A percentile compares a stretch with the other conserved stretches of the same genome.
phyloP scores from a whole-genome alignment of 345 rosid species.

The Clausena lansium region DNA sequence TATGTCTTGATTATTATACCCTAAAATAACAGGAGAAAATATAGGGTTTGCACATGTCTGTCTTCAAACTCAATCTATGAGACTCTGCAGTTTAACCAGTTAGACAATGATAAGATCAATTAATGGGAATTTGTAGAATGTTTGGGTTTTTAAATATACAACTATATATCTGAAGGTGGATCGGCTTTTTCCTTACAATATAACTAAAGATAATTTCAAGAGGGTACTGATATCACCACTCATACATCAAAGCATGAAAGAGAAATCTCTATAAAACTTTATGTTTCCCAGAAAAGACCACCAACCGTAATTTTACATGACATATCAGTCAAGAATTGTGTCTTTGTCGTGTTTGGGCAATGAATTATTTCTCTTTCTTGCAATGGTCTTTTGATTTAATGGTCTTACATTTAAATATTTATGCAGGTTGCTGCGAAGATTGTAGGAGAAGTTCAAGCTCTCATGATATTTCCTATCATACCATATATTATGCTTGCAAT shows the following conservation, averaged over 20 bases:
- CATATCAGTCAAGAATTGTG: background rate
- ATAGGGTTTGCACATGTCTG: background rate
- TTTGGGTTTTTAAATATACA: background rate
- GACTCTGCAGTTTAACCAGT: background rate
- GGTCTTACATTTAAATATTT: constrained; percentile 10
- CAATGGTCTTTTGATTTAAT: constrained; percentile 8
- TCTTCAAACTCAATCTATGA: background rate
- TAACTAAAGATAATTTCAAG: background rate
- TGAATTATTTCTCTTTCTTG: background rate
- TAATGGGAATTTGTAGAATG: background rate
- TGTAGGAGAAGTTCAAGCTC: constrained; percentile 94
- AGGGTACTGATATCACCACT: background rate
- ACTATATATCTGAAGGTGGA: background rate
- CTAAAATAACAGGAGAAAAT: background rate
- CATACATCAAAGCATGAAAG: background rate
- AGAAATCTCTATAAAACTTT: background rate
- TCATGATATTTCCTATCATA: constrained; percentile 79
- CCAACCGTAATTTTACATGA: background rate
- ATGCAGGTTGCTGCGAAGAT: constrained; percentile 98
- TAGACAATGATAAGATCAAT: background rate
- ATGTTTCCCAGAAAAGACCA: background rate
- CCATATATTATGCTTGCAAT: constrained; percentile 75
- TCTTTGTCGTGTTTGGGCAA: background rate
- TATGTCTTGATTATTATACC: background rate
- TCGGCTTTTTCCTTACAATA: background rate